Evolutionary conservation across 371 early-diverging fungal genomes (phyloP).

Genomic region (Encephalitozoon cuniculi): DNA sequence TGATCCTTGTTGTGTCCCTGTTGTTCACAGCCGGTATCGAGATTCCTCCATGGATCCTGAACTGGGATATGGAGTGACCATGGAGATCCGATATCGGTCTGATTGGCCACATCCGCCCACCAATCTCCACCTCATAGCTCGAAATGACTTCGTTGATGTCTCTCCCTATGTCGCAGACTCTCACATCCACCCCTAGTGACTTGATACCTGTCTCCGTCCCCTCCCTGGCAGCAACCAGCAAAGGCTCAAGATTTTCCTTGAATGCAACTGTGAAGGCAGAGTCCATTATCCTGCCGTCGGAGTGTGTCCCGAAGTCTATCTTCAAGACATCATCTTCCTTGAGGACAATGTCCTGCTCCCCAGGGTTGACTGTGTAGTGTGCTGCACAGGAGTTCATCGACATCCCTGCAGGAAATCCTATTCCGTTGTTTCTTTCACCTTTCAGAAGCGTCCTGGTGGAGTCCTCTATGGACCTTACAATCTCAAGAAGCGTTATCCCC

Average conservation of each 20-base stretch:
- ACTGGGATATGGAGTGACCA: conserved; percentile 89
- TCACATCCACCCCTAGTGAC: conserved; percentile 87
- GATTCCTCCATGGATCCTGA: conserved; percentile 88
- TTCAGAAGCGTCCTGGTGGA: conserved; percentile 78
- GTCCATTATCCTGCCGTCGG: conserved; percentile 90
- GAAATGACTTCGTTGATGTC: conserved; percentile 93
- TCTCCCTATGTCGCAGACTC: conserved; percentile 88
- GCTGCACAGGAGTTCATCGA: conserved; percentile 95
- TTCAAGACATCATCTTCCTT: conserved; percentile 87
- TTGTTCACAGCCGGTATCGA: conserved; percentile 85
- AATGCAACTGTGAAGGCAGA: conserved; percentile 91
- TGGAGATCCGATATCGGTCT: conserved; percentile 83
- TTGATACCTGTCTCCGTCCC: conserved; percentile 90
- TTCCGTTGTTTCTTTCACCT: conserved; percentile 67
- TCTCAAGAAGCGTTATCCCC: conserved; percentile 84
- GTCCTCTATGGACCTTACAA: conserved; percentile 83
- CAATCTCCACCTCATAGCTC: conserved; percentile 87
- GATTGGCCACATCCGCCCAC: conserved; percentile 79
- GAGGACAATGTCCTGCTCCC: conserved; percentile 76
- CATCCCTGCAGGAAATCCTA: conserved; percentile 96
- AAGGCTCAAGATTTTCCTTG: conserved; percentile 76
- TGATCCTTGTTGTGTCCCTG: conserved; percentile 80
- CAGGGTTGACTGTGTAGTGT: conserved; percentile 93
- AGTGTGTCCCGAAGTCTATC: conserved; percentile 94
- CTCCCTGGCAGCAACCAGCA: conserved; percentile 81